Percentiles rank a stretch among this genome's conserved stretches.
Conservation (phyloP, 2,329 filamentous ascomycete genomes). For the Sclerotinia sclerotiorum region DNA sequence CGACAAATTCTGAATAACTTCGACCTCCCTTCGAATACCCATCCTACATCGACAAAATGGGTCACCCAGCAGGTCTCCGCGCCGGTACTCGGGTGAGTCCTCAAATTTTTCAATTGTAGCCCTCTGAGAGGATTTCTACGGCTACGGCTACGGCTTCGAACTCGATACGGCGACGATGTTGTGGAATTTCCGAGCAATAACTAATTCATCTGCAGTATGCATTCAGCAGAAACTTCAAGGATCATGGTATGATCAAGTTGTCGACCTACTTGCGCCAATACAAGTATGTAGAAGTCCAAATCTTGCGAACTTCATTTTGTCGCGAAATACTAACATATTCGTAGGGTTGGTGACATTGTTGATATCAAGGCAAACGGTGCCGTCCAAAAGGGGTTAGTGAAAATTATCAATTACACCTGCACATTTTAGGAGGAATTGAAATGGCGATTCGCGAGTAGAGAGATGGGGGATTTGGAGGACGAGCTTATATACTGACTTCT, state of each 20-base stretch:
- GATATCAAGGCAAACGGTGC: slow-evolving; percentile 99
- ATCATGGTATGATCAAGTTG: slow-evolving; percentile 91
- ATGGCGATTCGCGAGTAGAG: not conserved
- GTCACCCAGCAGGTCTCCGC: slow-evolving; percentile 80
- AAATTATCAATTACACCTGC: not conserved
- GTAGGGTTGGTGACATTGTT: slow-evolving; percentile 94
- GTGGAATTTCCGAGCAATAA: slow-evolving; percentile 4
- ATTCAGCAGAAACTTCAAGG: slow-evolving; percentile 79
- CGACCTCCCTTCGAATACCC: slow-evolving; percentile 27
- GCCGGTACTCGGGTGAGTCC: slow-evolving; percentile 76
- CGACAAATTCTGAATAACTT: slow-evolving; percentile 27
- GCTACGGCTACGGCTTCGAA: slow-evolving; percentile 7
- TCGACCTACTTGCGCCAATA: slow-evolving; percentile 94
- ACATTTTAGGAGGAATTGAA: not conserved
- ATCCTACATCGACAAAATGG: slow-evolving; percentile 43
- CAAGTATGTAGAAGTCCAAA: slow-evolving; percentile 58
- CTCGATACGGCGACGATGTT: slow-evolving; percentile 22
- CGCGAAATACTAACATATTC: slow-evolving; percentile 47
- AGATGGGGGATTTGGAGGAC: not conserved
- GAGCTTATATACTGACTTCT: slow-evolving; percentile 18
- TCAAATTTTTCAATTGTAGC: not conserved
- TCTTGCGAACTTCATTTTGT: not conserved
- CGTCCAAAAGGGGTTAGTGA: slow-evolving; percentile 90
- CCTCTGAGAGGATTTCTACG: slow-evolving; percentile 8
- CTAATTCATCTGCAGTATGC: slow-evolving; percentile 61